A percentile compares a stretch with the other conserved stretches of the same genome.
phyloP scores from a whole-genome alignment of 2,329 filamentous ascomycete species.

The Penicillium sp. region DNA sequence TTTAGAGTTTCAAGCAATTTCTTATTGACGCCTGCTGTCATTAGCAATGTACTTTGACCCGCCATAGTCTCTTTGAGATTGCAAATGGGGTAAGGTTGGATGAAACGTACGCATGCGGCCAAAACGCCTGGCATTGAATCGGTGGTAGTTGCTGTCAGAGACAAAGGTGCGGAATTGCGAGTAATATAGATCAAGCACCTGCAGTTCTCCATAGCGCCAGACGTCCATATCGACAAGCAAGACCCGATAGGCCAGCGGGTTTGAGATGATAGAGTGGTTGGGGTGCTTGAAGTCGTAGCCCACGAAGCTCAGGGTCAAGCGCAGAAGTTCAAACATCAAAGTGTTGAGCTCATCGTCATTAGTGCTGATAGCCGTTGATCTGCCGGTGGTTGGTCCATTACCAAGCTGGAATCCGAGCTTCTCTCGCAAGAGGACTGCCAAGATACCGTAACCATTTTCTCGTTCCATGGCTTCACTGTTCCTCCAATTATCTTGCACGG shows the following conservation, averaged over 20 bases:
- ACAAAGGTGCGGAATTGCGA: conserved; percentile 88
- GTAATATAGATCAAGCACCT: conserved; percentile 87
- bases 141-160: conserved; percentile 84
- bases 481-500: conserved; percentile 88
- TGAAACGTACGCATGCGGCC: conserved; percentile 78
- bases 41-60: not conserved
- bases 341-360: conserved; percentile 51
- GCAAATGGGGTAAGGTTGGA: not conserved
- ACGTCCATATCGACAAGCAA: conserved; percentile 90
- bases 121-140: conserved; percentile 86
- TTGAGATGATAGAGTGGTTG: conserved; percentile 89
- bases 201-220: conserved; percentile 77
- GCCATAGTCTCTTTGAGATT: conserved; percentile 16
- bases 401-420: conserved; percentile 60
- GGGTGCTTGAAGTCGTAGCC: conserved; percentile 81
- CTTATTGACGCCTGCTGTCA: conserved; percentile 74
- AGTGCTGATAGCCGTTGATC: conserved; percentile 38
- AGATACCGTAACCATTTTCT: conserved; percentile 87
- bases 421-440: conserved; percentile 79
- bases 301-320: conserved; percentile 78
- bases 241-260: conserved; percentile 90
- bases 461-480: conserved; percentile 98
- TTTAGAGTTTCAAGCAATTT: conserved; percentile 88
- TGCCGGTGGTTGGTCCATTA: conserved; percentile 44
- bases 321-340: conserved; percentile 65